Conservation (phyloP, 2,329 filamentous ascomycete species). For the Paraphoma sp. region DNA sequence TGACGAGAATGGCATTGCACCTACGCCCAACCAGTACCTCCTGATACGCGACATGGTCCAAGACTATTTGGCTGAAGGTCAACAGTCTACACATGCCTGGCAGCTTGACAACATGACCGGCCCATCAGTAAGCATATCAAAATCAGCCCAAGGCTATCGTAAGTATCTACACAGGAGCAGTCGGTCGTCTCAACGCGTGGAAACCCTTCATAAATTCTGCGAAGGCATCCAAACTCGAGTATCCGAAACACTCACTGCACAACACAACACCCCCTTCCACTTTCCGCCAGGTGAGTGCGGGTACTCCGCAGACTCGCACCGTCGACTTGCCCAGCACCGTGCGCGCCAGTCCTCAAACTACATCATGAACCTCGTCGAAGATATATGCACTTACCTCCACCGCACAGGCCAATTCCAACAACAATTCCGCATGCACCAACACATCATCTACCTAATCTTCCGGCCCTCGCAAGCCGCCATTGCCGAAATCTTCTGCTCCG, state of each 20-base stretch:
- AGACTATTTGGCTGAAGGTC: conserved; percentile 19
- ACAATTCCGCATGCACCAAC: conserved; percentile 34
- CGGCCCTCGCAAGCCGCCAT: conserved; percentile 27
- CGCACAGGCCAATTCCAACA: conserved; percentile 5
- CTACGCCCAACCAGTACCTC: conserved; percentile 32
- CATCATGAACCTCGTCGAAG: conserved; percentile 40
- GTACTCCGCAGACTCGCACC: conserved; percentile 27
- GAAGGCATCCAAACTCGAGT: conserved; percentile 19
- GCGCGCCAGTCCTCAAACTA: conserved; percentile 30
- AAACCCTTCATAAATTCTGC: conserved; percentile 24
- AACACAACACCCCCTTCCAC: conserved; percentile 17
- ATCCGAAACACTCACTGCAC: conserved; percentile 10
- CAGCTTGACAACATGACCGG: conserved; percentile 28
- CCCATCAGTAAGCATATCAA: conserved; percentile 2
- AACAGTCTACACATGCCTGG: conserved; percentile 11
- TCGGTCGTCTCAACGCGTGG: conserved; percentile 22
- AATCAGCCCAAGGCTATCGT: conserved; percentile 19
- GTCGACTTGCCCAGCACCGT: conserved; percentile 31
- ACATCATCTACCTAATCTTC: conserved; percentile 37
- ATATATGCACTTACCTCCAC: conserved; percentile 29
- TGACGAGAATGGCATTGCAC: conserved; percentile 24
- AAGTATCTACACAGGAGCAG: conserved; percentile 32
- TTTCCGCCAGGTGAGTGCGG: conserved; percentile 35
- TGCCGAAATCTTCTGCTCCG: conserved; percentile 40
- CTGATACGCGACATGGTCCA: conserved; percentile 20